Conservation (phyloP, 352 stramenopile species). For the Pythium volutum region DNA sequence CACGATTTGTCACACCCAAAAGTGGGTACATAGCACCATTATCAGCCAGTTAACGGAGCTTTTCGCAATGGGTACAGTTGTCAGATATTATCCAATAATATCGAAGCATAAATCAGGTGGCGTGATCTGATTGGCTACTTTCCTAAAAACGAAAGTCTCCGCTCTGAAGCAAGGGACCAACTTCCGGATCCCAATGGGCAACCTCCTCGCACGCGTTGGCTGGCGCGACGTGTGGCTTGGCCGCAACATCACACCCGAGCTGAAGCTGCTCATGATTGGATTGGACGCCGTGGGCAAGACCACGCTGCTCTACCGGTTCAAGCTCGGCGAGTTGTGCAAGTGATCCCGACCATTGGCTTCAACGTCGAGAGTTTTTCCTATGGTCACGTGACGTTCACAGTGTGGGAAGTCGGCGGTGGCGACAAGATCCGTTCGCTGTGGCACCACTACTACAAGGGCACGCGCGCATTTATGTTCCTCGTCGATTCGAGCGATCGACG, state of each 20-base stretch:
- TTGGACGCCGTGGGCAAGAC: conserved; percentile 93
- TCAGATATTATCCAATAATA: background rate
- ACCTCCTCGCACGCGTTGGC: background rate
- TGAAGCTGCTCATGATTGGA: conserved; percentile 76
- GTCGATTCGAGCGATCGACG: conserved; percentile 42
- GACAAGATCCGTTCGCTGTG: conserved; percentile 49
- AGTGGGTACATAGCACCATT: background rate
- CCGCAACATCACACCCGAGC: background rate
- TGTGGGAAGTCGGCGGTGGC: conserved; percentile 59
- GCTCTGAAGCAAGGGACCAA: too few species aligned
- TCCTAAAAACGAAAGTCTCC: background rate
- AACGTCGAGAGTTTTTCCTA: conserved; percentile 44
- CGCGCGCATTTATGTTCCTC: conserved; percentile 62
- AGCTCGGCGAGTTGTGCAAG: conserved; percentile 43
- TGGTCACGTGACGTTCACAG: conserved; percentile 36
- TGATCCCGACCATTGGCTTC: conserved; percentile 53
- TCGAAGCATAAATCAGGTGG: too few species aligned
- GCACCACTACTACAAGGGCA: conserved; percentile 48
- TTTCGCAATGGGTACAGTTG: background rate
- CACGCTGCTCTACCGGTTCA: conserved; percentile 83
- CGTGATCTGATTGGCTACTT: background rate
- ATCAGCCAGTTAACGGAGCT: background rate
- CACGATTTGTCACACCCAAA: too few species aligned
- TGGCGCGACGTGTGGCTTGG: background rate
- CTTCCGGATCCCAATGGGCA: background rate